Base-by-base conservation (phyloP, 805 yeast genomes). In the Kuraishia cidri region DNA sequence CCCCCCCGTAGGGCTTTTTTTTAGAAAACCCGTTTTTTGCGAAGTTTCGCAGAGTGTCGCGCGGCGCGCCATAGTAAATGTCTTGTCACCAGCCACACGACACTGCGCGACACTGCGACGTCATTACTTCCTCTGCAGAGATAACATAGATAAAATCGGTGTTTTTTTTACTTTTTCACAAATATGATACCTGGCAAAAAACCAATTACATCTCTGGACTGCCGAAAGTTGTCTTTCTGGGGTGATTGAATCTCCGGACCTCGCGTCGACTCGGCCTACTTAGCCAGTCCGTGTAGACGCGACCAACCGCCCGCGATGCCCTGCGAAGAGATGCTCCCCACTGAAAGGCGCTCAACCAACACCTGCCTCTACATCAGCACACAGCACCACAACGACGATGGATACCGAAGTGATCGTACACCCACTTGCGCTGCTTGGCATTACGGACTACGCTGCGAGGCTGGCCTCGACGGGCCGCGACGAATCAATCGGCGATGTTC, bases 391-490 rank as follows among this genome's bases (percentile, higher is more conserved):
- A 25, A 9, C 15, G 7, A 25, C 9, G 27, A 25, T n/a, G n/a
- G n/a, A n/a, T n/a, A n/a, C n/a, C n/a, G n/a, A 25, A 7, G 27
- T 17, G 15, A 25, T 25, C 15, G 6, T 25, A 25, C 27, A 25
- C 9, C 27, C 27, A 11, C 15, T 25, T 7, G 27, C 27, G 5
- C 9, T 25, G 15, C 12, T 25, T 8, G 27, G 27, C 10, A 25
- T 25, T 17, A 25, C 10, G 13, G 27, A 25, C 27, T 25, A 25
- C 9, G 27, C 27, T 25, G 27, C 27, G 15, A 15, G 27, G 15
- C 13, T 25, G 13, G 27, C 13, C 6, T 15, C 27, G 4, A 25
- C n/a, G 14, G 14, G 14, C 12, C 14, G 13, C 15, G 13, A 9
- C 27, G 13, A n/a, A 15, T 4, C 10, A n/a, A 4, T 10, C 10